Percentiles rank a stretch among this genome's conserved stretches.
Conservation (phyloP, 495 filamentous ascomycete genomes). For the Hyaloscypha bicolor region DNA sequence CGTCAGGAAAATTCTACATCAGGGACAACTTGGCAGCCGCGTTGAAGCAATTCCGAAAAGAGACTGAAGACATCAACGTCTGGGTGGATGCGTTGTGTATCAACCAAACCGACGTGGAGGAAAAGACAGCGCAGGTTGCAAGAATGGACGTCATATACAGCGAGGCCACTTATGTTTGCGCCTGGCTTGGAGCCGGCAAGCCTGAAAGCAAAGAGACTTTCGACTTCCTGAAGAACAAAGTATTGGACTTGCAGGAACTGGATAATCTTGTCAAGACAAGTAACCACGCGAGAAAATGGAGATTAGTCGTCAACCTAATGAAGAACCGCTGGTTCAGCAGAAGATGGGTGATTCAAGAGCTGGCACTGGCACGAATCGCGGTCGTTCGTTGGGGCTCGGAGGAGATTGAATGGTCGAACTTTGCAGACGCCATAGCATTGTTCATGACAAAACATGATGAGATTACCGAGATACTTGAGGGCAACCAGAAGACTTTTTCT, state of each 20-base stretch:
- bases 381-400: conserved; percentile 34
- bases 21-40: conserved; percentile 9
- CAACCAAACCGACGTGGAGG: conserved; percentile 2
- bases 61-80: conserved; percentile 12
- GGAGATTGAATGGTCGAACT: conserved; percentile 34
- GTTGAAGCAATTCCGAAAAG: conserved; percentile 9
- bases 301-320: conserved; percentile 35
- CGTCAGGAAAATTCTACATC: conserved; percentile 6
- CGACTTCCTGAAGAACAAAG: conserved; percentile 21
- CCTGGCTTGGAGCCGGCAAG: conserved; percentile 35
- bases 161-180: conserved; percentile 29
- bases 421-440: conserved; percentile 33
- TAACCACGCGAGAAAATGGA: conserved; percentile 29
- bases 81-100: conserved; percentile 18
- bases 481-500: neutral
- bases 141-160: conserved; percentile 35
- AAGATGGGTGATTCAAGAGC: conserved; percentile 43
- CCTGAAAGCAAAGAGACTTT: conserved; percentile 7
- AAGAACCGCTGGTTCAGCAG: conserved; percentile 38
- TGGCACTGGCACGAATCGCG: conserved; percentile 37
- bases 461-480: neutral
- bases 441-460: conserved; percentile 20
- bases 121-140: conserved; percentile 23
- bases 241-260: conserved; percentile 25
- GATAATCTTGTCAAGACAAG: conserved; percentile 24